Percentiles rank a stretch among this genome's conserved stretches.
Evolutionary conservation across 345 rosid species (phyloP).

Genomic region (Gossypium longicalyx): DNA sequence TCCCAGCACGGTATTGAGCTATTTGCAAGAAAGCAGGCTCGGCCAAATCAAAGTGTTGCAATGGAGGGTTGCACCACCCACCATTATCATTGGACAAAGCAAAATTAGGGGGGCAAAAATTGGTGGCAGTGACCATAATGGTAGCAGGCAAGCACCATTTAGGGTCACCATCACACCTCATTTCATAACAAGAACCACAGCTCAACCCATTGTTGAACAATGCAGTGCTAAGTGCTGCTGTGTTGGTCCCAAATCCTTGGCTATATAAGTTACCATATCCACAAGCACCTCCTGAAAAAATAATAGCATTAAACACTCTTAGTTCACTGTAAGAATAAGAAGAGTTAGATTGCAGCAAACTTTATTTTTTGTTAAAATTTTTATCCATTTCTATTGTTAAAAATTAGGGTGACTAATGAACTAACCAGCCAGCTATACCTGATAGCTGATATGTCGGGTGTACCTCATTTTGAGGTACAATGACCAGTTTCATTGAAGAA

Average conservation of each 20-base stretch:
- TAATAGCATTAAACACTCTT: neutral
- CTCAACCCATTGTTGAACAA: constrained; percentile 71
- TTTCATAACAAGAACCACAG: constrained; percentile 72
- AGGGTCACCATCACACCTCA: constrained; percentile 57
- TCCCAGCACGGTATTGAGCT: constrained; percentile 91
- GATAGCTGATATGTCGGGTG: too few species aligned
- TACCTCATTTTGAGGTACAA: too few species aligned
- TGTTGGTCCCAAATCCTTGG: constrained; percentile 78
- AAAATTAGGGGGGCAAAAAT: constrained; percentile 80
- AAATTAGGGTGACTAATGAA: too few species aligned
- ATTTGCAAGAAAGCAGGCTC: constrained; percentile 91
- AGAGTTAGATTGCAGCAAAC: too few species aligned
- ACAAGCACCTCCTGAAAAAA: constrained; percentile 65
- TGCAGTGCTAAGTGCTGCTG: constrained; percentile 80
- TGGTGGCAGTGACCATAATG: constrained; percentile 69
- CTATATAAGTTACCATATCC: constrained; percentile 67
- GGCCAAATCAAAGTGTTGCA: constrained; percentile 88
- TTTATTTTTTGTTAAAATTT: too few species aligned
- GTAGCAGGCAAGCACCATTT: constrained; percentile 63
- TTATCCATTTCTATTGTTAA: too few species aligned
- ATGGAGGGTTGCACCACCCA: constrained; percentile 99
- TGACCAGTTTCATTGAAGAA: too few species aligned
- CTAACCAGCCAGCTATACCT: too few species aligned
- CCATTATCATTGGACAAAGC: constrained; percentile 83
- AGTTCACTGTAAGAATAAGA: too few species aligned